Conservation (phyloP, 257 asterid genomes). For the Vinca minor region DNA sequence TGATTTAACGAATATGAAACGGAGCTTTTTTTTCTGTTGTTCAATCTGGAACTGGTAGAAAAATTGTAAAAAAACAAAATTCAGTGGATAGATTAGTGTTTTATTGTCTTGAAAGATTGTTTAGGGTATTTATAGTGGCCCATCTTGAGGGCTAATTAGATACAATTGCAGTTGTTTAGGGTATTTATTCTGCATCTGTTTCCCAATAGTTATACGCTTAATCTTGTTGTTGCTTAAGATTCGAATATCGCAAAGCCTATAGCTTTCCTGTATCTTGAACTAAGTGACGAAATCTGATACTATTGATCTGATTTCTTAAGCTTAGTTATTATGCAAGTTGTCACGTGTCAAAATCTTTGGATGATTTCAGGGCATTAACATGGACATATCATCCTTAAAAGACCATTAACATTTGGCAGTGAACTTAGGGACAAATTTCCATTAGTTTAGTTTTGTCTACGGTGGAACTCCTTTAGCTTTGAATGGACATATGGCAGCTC, state of each 20-base stretch:
- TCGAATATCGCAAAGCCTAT: background rate
- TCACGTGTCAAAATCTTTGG: background rate
- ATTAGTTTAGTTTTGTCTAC: too few species aligned
- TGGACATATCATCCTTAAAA: background rate
- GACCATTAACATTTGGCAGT: too few species aligned
- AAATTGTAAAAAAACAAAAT: background rate
- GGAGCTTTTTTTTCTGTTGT: background rate
- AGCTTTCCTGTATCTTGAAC: background rate
- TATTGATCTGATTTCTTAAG: background rate
- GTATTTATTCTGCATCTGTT: background rate
- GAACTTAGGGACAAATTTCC: too few species aligned
- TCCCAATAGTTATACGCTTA: background rate
- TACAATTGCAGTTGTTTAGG: background rate
- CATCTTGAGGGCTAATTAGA: background rate
- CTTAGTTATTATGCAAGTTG: background rate
- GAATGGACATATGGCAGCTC: too few species aligned
- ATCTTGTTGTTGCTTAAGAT: background rate
- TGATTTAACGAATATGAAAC: background rate
- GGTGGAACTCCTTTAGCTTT: too few species aligned
- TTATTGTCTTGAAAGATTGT: background rate
- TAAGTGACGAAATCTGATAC: background rate
- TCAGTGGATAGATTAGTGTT: background rate
- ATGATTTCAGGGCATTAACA: background rate
- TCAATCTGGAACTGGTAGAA: background rate
- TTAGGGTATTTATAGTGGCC: background rate